Conservation (phyloP, 1,284 basidiomycete species). For the Sanghuangporus baumii region DNA sequence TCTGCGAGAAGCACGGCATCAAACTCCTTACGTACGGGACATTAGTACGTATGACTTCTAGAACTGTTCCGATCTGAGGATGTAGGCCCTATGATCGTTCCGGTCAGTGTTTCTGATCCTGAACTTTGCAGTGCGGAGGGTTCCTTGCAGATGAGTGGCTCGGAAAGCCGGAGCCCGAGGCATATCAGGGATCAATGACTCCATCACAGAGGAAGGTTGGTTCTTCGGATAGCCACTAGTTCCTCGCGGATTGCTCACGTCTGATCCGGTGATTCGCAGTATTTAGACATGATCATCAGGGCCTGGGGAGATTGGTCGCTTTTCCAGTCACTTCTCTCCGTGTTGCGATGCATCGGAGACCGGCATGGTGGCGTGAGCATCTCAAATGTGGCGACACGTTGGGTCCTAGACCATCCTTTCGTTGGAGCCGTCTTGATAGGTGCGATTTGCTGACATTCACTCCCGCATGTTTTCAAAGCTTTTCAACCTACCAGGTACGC, state of each 20-base stretch:
- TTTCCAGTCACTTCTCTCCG: slow-evolving; percentile 59
- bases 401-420: slow-evolving; percentile 74
- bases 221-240: background rate
- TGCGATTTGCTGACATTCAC: slow-evolving; percentile 27
- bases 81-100: background rate
- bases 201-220: slow-evolving; percentile 77
- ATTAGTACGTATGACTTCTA: slow-evolving; percentile 41
- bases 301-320: slow-evolving; percentile 75
- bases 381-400: slow-evolving; percentile 72
- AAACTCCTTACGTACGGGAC: slow-evolving; percentile 80
- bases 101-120: slow-evolving; percentile 12
- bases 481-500: slow-evolving; percentile 45
- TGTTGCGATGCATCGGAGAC: slow-evolving; percentile 60
- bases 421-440: slow-evolving; percentile 78
- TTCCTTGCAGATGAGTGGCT: slow-evolving; percentile 78
- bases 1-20: slow-evolving; percentile 65
- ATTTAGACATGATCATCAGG: slow-evolving; percentile 73
- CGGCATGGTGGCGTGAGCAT: slow-evolving; percentile 63
- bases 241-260: background rate
- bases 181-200: slow-evolving; percentile 57
- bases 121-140: slow-evolving; percentile 60
- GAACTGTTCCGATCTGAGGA: slow-evolving; percentile 9
- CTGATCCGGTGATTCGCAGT: slow-evolving; percentile 37
- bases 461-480: background rate
- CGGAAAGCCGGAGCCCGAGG: slow-evolving; percentile 59